Evolutionary conservation across 2,329 filamentous ascomycete species (phyloP), one percentile per base, ranked within the genome.

Genomic region (Cercospora zeina): DNA sequence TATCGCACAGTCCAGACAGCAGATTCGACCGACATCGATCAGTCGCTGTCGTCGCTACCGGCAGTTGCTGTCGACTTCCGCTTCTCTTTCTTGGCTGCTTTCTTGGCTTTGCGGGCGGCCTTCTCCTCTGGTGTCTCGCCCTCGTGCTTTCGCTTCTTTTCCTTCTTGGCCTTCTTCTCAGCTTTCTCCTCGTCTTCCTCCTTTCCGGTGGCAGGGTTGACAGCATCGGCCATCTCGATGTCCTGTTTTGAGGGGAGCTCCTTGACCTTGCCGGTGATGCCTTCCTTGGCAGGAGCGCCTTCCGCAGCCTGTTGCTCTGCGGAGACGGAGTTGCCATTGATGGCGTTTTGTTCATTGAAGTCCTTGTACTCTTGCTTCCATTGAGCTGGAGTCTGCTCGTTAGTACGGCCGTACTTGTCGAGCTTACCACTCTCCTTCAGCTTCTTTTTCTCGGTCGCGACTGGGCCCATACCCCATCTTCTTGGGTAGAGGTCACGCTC

Each of bases 391-490:
- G 95, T 99, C 67, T 88, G 87, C 77, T 97, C 93, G 78, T 97
- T 99, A 71, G 90, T 79, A 62, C 93, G 89, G 69, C 95, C 95
- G 72, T 87, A 97, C 88, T 99, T 99, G 83, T 99, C 95, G 64
- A 99, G 89, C 81, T 97, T 96, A 78, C 95, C 95, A 70, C 91
- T 90, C 58, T 93, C 91, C 87, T 97, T 97, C 83, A 99, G 87
- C 87, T 97, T 97, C 89, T 99, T 99, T 88, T 99, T 99, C 85
- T 97, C 92, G 54, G 89, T 81, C 54, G 95, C 95, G 64, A 93
- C 88, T 58, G 95, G 93, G 65, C 95, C 95, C 75, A 97, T 86
- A 69, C 95, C 95, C 95, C 95, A 99, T 83, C 93, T 85, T 77
- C 92, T 86, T 67, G 95, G 95, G 85, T 99, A 99, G 63, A 97